Evolutionary conservation across 176 grass and related monocot genomes (phyloP).

Genomic region (Alloteropsis semialata): DNA sequence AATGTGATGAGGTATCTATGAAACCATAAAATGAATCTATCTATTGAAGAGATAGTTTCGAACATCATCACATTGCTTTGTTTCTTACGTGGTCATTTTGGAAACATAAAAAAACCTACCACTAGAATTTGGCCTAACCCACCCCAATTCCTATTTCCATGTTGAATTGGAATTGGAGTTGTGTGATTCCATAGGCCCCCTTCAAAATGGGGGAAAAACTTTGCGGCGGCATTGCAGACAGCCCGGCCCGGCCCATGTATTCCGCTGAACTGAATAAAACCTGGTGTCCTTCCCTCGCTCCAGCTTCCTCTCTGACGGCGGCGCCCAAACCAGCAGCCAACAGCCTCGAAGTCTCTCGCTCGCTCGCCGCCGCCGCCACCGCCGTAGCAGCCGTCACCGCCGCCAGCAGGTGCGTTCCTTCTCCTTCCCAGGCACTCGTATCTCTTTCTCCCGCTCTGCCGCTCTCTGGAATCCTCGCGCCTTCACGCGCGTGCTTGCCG

Average conservation of each 20-base stretch:
- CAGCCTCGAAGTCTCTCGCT: slow-evolving; percentile 7
- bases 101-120: no score
- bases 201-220: neutral
- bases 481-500: neutral
- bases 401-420: neutral
- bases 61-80: no score
- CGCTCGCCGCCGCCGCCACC: slow-evolving; percentile 13
- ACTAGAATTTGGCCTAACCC: no score
- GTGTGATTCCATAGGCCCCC: neutral
- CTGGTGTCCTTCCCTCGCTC: slow-evolving; percentile 37
- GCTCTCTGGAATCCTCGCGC: neutral
- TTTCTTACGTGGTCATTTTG: no score
- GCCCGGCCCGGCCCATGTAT: slow-evolving; percentile 32
- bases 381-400: neutral
- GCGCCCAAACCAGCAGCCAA: slow-evolving; percentile 26
- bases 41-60: no score
- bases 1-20: no score
- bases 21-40: no score
- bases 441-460: neutral
- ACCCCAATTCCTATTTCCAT: no score
- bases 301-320: slow-evolving; percentile 16
- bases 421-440: neutral
- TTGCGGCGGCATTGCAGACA: neutral
- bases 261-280: slow-evolving; percentile 28
- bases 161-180: neutral